A percentile compares a stretch with the other conserved stretches of the same genome.
phyloP scores from a whole-genome alignment of 2,329 filamentous ascomycete species.

The Myriosclerotinia curreyana region DNA sequence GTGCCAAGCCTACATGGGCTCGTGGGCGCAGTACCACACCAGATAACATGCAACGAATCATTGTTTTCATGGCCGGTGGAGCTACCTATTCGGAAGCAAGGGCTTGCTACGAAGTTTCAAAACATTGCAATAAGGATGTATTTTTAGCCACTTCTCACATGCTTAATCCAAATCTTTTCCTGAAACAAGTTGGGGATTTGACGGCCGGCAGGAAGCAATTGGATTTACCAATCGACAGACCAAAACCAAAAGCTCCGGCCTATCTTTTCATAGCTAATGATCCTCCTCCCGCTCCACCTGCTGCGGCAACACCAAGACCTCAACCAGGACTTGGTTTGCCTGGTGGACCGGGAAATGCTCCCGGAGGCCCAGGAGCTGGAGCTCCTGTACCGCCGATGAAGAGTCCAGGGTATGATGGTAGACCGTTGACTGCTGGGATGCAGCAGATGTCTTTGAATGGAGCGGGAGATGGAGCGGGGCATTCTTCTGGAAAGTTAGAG shows the following conservation, averaged over 20 bases:
- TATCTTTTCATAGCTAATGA: slow-evolving; percentile 77
- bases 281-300: slow-evolving; percentile 47
- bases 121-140: slow-evolving; percentile 72
- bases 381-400: slow-evolving; percentile 12
- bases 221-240: slow-evolving; percentile 76
- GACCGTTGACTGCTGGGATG: slow-evolving; percentile 11
- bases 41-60: slow-evolving; percentile 85
- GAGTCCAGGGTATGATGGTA: slow-evolving; percentile 8
- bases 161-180: slow-evolving; percentile 78
- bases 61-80: slow-evolving; percentile 93
- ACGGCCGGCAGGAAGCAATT: slow-evolving; percentile 71
- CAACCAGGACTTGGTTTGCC: slow-evolving; percentile 12
- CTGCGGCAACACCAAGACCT: slow-evolving; percentile 27
- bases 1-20: slow-evolving; percentile 94
- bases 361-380: slow-evolving; percentile 9
- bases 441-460: slow-evolving; percentile 19
- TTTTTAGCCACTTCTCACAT: slow-evolving; percentile 89
- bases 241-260: slow-evolving; percentile 75
- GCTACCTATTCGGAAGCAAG: slow-evolving; percentile 91
- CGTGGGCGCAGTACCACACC: slow-evolving; percentile 69
- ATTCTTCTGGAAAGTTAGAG: slow-evolving; percentile 44
- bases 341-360: slow-evolving; percentile 1
- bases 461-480: not conserved
- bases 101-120: slow-evolving; percentile 81
- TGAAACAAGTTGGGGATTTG: slow-evolving; percentile 79